Base-by-base conservation (phyloP, 140 eudicot species). In the Erigeron philadelphicus region DNA sequence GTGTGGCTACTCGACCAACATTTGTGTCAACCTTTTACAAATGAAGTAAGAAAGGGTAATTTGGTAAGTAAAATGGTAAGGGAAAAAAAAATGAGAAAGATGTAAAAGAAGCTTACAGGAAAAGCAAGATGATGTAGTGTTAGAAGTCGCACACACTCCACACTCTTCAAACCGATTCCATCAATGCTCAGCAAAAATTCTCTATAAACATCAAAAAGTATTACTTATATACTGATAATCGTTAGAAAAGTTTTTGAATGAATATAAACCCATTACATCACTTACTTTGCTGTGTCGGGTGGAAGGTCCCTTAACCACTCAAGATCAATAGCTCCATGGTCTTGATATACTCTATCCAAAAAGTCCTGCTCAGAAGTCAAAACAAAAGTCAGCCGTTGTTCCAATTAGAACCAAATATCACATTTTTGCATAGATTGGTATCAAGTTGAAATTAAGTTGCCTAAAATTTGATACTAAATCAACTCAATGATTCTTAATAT, bases 91-190 rank as follows among this genome's bases (percentile, higher is more conserved):
- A n/a, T n/a, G n/a, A n/a, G n/a, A n/a, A 9, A 21, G 19, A 73
- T 56, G 23, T 8, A 41, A 11, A 11, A 58, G 66, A 68, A 55
- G 44, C 95, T 83, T 85, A 90, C 95, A 6, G 96, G 97, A 74
- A 91, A 91, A 48, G 95, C 96, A 56, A 57, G 75, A 57, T 84
- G 89, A 67, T 81, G 89, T 56, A 91, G 90, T 8, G 87, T 52
- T 74, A 91, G 60, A 72, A 91, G 96, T 44, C 89, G 81, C 53
- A 91, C 74, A 59, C 97, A 91, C 74, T 91, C 97, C 69, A 78
- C 86, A 62, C 96, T 88, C 81, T 91, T 91, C 79, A 85, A 72
- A 44, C 97, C 97, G n/a, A 91, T 66, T 44, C 97, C 96, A 3
- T 54, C 42, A 19, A 88, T 75, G 84, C 97, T 88, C 65, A 85